These are phyloP conservation scores for Phytophthora pinifolia DNA, from an alignment of 352 stramenopile species.

Conservation along the genomic window DNA sequence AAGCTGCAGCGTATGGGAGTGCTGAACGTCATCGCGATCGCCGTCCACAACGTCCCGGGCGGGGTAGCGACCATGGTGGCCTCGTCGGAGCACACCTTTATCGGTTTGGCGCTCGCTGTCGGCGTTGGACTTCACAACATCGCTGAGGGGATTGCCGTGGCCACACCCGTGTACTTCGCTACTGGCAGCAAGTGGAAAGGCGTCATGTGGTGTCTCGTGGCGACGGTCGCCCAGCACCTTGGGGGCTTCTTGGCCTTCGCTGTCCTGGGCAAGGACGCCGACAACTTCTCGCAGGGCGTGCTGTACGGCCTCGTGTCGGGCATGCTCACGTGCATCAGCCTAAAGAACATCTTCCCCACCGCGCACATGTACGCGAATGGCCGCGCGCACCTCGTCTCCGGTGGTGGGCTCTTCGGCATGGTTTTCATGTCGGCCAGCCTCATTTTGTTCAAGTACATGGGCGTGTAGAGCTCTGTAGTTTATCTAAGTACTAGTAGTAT, in stretches of 20 bases:
- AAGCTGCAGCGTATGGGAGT: constrained; percentile 83
- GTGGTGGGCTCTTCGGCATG: constrained; percentile 85
- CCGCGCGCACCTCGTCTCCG: constrained; percentile 75
- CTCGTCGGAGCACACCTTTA: constrained; percentile 80
- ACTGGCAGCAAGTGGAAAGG: constrained; percentile 91
- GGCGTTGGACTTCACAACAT: constrained; percentile 97
- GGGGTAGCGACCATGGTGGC: constrained; percentile 95
- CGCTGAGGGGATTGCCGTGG: constrained; percentile 93
- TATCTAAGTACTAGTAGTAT: constrained; percentile 7
- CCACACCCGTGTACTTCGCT: constrained; percentile 95
- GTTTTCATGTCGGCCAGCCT: constrained; percentile 88
- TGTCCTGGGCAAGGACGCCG: constrained; percentile 50
- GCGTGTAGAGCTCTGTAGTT: constrained; percentile 26
- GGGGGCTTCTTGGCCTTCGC: constrained; percentile 85
- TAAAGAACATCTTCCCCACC: constrained; percentile 91
- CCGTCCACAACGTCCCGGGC: constrained; percentile 96
- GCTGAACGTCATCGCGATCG: constrained; percentile 91
- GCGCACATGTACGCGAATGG: constrained; percentile 86
- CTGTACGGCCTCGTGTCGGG: constrained; percentile 92
- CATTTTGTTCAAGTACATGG: constrained; percentile 81
- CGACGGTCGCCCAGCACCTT: constrained; percentile 84
- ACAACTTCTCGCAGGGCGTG: constrained; percentile 63
- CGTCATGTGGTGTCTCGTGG: constrained; percentile 91
- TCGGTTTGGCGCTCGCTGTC: constrained; percentile 90
- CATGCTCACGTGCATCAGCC: constrained; percentile 94